A percentile compares a stretch with the other conserved stretches of the same genome.
Evolutionary conservation across 805 yeast species (phyloP).

Genomic region (Yamadazyma endophytica): DNA sequence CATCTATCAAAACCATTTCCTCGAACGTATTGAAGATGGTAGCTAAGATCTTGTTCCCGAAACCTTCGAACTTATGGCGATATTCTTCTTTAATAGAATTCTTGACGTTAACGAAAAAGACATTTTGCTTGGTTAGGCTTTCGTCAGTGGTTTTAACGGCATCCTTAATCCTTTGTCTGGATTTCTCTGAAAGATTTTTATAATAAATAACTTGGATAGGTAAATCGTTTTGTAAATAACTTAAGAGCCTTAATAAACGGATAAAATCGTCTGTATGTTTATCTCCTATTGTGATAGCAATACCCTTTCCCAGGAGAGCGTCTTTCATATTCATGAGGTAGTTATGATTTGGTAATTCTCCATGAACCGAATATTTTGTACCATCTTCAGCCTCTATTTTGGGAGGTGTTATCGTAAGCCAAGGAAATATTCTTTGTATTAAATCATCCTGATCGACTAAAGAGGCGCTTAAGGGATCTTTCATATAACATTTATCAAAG

Average conservation of each 20-base stretch:
- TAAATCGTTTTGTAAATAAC: conserved; percentile 22
- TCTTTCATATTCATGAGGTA: conserved; percentile 10
- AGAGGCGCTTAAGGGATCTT: conserved; percentile 1
- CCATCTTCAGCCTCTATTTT: conserved; percentile 10
- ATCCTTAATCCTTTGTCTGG: conserved; percentile 17
- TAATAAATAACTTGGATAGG: conserved; percentile 31
- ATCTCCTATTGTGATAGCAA: conserved; percentile 29
- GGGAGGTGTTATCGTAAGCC: conserved; percentile 20
- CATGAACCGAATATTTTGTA: conserved; percentile 1
- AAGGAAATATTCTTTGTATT: conserved; percentile 17
- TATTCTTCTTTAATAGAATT: conserved; percentile 16
- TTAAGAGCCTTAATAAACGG: conserved; percentile 22
- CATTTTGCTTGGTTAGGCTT: conserved; percentile 20
- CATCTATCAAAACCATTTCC: conserved; percentile 51
- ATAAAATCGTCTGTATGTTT: conserved; percentile 18
- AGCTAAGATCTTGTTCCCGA: conserved; percentile 47
- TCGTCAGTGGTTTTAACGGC: conserved; percentile 12
- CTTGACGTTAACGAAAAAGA: conserved; percentile 28
- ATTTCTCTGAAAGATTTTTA: conserved; percentile 20
- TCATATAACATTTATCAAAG: conserved; percentile 20
- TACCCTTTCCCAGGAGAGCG: conserved; percentile 26
- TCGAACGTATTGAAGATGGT: conserved; percentile 46
- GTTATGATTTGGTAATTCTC: conserved; percentile 1
- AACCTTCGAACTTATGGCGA: conserved; percentile 32
- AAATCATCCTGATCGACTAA: conserved; percentile 9